Conservation (phyloP, 352 stramenopile genomes). For the Pythium brachiatum region DNA sequence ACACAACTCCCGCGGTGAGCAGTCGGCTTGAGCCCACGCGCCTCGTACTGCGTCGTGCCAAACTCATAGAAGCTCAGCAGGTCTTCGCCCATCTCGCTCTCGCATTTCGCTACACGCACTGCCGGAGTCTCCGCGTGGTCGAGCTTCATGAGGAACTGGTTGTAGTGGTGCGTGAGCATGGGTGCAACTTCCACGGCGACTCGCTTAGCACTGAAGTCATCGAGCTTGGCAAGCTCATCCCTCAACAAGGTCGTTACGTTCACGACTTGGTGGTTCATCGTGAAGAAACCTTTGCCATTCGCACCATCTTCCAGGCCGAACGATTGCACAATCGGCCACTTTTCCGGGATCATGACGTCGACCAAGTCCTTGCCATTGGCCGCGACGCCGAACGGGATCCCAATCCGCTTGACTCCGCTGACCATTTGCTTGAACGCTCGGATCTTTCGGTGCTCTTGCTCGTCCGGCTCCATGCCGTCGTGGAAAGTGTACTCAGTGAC, state of each 20-base stretch:
- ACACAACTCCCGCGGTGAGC: constrained; percentile 48
- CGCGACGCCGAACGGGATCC: constrained; percentile 54
- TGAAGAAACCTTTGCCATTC: constrained; percentile 61
- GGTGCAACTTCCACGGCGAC: constrained; percentile 51
- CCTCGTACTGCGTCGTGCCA: constrained; percentile 61
- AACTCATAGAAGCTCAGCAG: constrained; percentile 80
- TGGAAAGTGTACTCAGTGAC: constrained; percentile 65
- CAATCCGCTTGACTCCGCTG: constrained; percentile 36
- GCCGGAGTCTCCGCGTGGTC: constrained; percentile 57
- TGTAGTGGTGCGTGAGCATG: constrained; percentile 54
- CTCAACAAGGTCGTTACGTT: constrained; percentile 46
- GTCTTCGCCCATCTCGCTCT: constrained; percentile 62
- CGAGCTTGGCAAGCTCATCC: constrained; percentile 40
- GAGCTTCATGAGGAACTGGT: constrained; percentile 65
- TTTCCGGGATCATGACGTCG: constrained; percentile 61
- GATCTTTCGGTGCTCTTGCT: constrained; percentile 72
- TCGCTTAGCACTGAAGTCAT: constrained; percentile 53
- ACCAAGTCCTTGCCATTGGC: constrained; percentile 30
- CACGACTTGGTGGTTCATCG: constrained; percentile 67
- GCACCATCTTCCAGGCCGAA: constrained; percentile 49
- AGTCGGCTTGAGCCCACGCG: constrained; percentile 31
- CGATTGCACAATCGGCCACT: constrained; percentile 74
- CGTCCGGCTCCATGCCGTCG: constrained; percentile 62
- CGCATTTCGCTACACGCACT: constrained; percentile 35
- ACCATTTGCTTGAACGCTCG: constrained; percentile 66